Base-by-base conservation (phyloP, 2,329 filamentous ascomycete genomes). In the Colletotrichum sp. region DNA sequence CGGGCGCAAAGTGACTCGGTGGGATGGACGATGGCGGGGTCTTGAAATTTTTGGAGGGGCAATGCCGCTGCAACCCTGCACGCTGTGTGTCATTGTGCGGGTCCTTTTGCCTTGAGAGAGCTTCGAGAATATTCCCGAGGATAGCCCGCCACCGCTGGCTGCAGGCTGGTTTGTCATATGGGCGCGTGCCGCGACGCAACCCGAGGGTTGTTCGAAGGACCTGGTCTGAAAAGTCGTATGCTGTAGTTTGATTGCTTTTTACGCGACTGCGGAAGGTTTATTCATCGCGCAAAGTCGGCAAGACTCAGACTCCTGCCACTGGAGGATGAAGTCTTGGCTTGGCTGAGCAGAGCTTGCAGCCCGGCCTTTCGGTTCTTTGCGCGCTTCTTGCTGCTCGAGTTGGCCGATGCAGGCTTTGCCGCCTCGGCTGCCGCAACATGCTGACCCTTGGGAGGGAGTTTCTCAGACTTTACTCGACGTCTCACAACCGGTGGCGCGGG, bases 331-430 rank as follows among this genome's bases (percentile, higher is more conserved):
- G 85, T 80, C 80, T 86, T 87, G 68, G 86, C 87, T 78, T 91
- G 90, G 64, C 88, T 88, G n/a, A 94, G 85, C 55, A 94, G 82
- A 67, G 92, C 92, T 81, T 93, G 91, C n/a, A 95, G 85, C 2
- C 91, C 92, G 39, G 91, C 90, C 83, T 93, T 94, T 76, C 92
- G 87, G 76, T 86, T 90, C 84, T 92, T 94, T 36, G 92, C 90
- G 66, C 92, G 88, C 84, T 93, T 93, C 84, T 92, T 93, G 84
- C 90, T 93, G 83, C 85, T 91, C 9, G 90, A 88, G 80, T 90
- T 92, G 39, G 88, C 85, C 3, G 88, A 86, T 18, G 72, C 55
- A 49, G 79, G 62, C 55, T 82, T 83, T 5, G 77, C 68, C 34
- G 63, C 55, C 34, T 73, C 73, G 16, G 44, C 64, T n/a, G 60